Evolutionary conservation across 139 green algal genomes (phyloP), one percentile per base, ranked within the genome.

Genomic region (Tetradesmus lagerheimii): DNA sequence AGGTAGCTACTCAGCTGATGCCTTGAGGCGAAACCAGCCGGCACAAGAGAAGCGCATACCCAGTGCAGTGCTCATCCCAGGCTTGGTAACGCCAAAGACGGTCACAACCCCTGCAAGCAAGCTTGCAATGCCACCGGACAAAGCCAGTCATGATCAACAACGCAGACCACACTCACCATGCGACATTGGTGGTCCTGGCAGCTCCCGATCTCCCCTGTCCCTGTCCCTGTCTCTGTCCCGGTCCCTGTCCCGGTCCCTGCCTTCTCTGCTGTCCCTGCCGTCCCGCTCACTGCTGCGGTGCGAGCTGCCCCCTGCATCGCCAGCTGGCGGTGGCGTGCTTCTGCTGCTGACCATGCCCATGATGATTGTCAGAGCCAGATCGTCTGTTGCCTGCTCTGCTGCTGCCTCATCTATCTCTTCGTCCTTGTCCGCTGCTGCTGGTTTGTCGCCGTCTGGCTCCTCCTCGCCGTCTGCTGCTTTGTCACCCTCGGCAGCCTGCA

Each of bases 331-430:
- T n/a, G 38, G 87, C 77, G 43, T 89, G 76, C 53, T 93, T 87
- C 62, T 93, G 89, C 50, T 95, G 75, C 91, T 95, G 27, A 95
- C 90, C 1, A 97, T 91, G 34, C 83, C 92, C 95, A 96, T 97
- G 88, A 97, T 94, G 20, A 83, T 90, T 38, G 92, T 71, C 15
- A 91, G 45, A 8, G 88, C 87, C 2, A 88, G 77, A 35, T 93
- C 91, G 18, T 92, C 90, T 37, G 77, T 83, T 3, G 80, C 80
- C 77, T 87, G 90, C 39, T 80, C 87, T 23, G 89, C 50, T 35
- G 66, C 88, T 18, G 77, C 84, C 66, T 93, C 86, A 67, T 91
- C 91, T 8, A 77, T 85, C 35, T 86, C 43, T 38, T 89, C 66
- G 12, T 85, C 75, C 34, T 57, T 50, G 27, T 29, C 39, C 5